Percentiles rank a stretch among this genome's conserved stretches.
Conservation (phyloP, 768 basidiomycete genomes). For the Tylopilus felleus region DNA sequence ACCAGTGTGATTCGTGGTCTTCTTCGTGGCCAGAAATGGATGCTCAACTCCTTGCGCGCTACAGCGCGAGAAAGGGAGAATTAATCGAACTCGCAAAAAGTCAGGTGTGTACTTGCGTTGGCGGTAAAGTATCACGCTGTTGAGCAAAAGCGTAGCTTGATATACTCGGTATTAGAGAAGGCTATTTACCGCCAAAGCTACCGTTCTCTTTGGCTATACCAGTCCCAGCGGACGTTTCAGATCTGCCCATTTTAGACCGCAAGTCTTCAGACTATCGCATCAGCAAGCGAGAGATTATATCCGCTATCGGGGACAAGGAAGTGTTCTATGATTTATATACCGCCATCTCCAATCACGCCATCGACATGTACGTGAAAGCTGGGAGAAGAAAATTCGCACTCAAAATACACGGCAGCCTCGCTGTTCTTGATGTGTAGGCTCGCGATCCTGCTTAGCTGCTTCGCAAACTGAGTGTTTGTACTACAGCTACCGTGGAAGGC, state of each 20-base stretch:
- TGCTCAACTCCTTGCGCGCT: slow-evolving; percentile 43
- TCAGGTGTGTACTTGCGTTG: slow-evolving; percentile 54
- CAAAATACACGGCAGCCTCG: slow-evolving; percentile 80
- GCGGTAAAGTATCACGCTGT: background rate
- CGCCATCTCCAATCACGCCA: slow-evolving; percentile 70
- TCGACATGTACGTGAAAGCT: slow-evolving; percentile 81
- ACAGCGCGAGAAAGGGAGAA: slow-evolving; percentile 83
- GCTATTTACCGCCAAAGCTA: slow-evolving; percentile 65
- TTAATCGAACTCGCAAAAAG: slow-evolving; percentile 82
- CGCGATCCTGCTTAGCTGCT: background rate
- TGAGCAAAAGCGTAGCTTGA: slow-evolving; percentile 59
- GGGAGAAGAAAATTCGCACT: slow-evolving; percentile 83
- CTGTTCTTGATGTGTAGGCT: slow-evolving; percentile 86
- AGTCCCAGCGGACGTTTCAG: slow-evolving; percentile 3
- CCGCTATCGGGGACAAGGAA: slow-evolving; percentile 51
- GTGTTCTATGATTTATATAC: slow-evolving; percentile 79
- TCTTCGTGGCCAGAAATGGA: slow-evolving; percentile 43
- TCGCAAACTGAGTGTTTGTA: slow-evolving; percentile 8
- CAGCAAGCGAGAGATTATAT: slow-evolving; percentile 58
- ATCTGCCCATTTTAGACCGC: slow-evolving; percentile 19
- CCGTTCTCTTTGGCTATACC: slow-evolving; percentile 66
- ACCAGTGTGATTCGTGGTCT: slow-evolving; percentile 75
- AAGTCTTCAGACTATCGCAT: slow-evolving; percentile 36
- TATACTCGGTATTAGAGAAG: slow-evolving; percentile 69
- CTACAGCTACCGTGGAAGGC: slow-evolving; percentile 62